Conservation (phyloP, 371 early-diverging fungal species). For the Syncephalastrum contaminatum region DNA sequence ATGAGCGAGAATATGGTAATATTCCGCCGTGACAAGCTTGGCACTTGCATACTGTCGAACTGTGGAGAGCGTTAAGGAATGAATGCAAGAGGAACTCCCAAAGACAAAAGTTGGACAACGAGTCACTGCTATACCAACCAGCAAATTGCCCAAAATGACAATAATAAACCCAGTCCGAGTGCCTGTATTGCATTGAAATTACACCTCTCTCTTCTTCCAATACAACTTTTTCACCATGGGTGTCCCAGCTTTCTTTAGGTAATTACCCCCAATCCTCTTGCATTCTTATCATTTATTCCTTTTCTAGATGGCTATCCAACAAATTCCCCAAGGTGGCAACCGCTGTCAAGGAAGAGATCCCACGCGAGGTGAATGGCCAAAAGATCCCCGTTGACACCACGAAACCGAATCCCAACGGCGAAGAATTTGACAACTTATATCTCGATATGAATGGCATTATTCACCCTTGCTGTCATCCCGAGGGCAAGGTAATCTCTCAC, state of each 20-base stretch:
- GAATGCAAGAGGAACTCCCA: too few relatives aligned
- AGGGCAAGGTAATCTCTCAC: constrained; percentile 66
- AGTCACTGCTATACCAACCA: too few relatives aligned
- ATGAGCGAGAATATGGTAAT: too few relatives aligned
- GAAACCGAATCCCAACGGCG: constrained; percentile 91
- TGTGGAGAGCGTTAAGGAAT: too few relatives aligned
- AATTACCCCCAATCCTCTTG: constrained; percentile 4
- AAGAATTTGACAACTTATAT: constrained; percentile 96
- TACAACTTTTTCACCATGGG: constrained; percentile 55
- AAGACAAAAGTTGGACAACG: too few relatives aligned
- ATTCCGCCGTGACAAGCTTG: too few relatives aligned
- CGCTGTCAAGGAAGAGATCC: constrained; percentile 76
- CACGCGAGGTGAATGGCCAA: constrained; percentile 68
- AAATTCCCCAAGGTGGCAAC: constrained; percentile 94
- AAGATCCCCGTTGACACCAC: constrained; percentile 84
- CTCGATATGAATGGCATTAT: constrained; percentile 99
- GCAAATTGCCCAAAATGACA: too few relatives aligned
- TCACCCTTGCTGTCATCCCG: constrained; percentile 98
- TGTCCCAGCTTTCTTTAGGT: constrained; percentile 82
- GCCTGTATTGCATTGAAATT: too few relatives aligned
- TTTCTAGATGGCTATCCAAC: constrained; percentile 81
- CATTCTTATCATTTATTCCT: background rate
- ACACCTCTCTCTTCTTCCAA: too few relatives aligned
- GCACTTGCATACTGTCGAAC: too few relatives aligned
- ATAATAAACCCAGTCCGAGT: too few relatives aligned